Conservation (phyloP, 1,284 basidiomycete genomes). For the Marasmius fiardii region DNA sequence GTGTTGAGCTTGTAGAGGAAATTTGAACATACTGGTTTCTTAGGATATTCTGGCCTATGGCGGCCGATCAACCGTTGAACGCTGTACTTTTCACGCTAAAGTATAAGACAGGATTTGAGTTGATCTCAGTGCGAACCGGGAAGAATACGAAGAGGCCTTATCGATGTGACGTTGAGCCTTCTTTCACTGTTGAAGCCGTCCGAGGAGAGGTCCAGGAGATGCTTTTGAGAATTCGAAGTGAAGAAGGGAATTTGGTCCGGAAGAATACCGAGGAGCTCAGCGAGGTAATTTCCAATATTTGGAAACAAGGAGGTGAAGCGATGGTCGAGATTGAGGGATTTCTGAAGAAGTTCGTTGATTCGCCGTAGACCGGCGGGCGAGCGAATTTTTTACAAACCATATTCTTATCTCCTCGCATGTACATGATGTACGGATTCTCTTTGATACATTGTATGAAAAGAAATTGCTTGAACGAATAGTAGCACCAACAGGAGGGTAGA, state of each 20-base stretch:
- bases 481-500: too few relatives aligned
- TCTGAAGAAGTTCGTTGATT: slow-evolving; percentile 1
- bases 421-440: too few relatives aligned
- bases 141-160: slow-evolving; percentile 6
- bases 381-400: too few relatives aligned
- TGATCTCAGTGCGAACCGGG: slow-evolving; percentile 19
- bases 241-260: neutral
- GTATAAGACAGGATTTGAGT: slow-evolving; percentile 19
- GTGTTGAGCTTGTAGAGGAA: neutral
- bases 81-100: slow-evolving; percentile 15
- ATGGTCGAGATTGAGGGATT: neutral
- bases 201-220: neutral
- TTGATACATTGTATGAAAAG: too few relatives aligned
- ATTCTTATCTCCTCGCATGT: too few relatives aligned
- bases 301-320: neutral
- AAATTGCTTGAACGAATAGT: too few relatives aligned
- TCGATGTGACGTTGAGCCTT: neutral
- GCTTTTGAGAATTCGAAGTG: neutral
- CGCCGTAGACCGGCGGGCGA: too few relatives aligned
- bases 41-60: slow-evolving; percentile 24
- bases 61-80: slow-evolving; percentile 19
- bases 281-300: neutral
- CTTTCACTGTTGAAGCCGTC: slow-evolving; percentile 4
- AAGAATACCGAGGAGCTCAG: neutral
- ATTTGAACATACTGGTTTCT: neutral